Evolutionary conservation across 257 asterid species (phyloP), one percentile per base, ranked within the genome.

Genomic region (Coffea eugenioides): DNA sequence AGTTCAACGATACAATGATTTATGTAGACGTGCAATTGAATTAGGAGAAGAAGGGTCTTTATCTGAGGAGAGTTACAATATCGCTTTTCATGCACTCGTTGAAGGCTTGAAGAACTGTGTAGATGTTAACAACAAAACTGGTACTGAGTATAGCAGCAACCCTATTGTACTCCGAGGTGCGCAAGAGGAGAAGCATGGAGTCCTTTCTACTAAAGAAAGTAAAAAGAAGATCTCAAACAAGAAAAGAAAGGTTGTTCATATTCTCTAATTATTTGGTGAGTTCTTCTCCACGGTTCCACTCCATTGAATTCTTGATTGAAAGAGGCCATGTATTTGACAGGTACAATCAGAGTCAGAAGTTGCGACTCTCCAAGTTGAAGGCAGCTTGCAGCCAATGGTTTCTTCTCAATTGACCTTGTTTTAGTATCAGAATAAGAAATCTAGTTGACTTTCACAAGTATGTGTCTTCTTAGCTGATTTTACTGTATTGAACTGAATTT

Each of bases 41-140:
- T 86, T 95, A 84, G 92, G 98, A 69, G 98, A 89, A 88, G 97
- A 93, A 88, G 99, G 99, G 70, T 93, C 94, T 52, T 83, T 88
- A 73, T 89, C 88, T 67, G 98, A 92, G 87, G 90, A 89, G 83
- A 93, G 91, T 79, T 89, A 90, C 82, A 86, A 75, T 78, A 86
- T 91, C 82, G 99, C 98, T 79, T 90, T 86, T 74, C 94, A 90
- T 77, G 92, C 93, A 79, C 84, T 95, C 72, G 95, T 92, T 83
- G 98, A 93, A 80, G 92, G 95, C 82, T 84, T 95, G 79, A 92
- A 88, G 90, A 87, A 82, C 85, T 93, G 97, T 81, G 97, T 94
- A 79, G 88, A 90, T 85, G 91, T 90, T 59, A 94, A 94, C 81
- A 93, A 93, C 82, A 87, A 89, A 86, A 85, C 69, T 83, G 86